Base-by-base conservation (phyloP, 2,329 filamentous ascomycete species). In the Gnomoniopsis sp. region DNA sequence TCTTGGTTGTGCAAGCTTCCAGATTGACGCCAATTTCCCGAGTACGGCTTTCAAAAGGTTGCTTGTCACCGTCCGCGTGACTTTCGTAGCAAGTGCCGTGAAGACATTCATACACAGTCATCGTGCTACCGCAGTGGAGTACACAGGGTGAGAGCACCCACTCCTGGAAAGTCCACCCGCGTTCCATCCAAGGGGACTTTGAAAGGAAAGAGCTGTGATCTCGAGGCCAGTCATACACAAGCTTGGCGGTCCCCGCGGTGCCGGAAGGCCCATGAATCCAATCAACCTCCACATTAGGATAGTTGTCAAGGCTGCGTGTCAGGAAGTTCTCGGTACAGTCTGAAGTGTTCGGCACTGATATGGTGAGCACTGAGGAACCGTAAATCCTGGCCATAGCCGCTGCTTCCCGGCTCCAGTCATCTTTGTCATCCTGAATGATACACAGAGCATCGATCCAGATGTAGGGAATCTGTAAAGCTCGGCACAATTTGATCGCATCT, bases 371-470 rank as follows among this genome's bases (percentile, higher is more conserved):
- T 12, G 53, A 48, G 26, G 36, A 8, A 1, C 34, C 21, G 34
- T 55, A 49, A n/a, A 55, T 49, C 8, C 19, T 1, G 3, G 34
- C 46, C 53, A 43, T 55, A 17, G 26, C 43, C 8, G 43, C 30
- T n/a, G 48, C 23, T 12, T 55, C 53, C 6, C 21, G 21, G 34
- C n/a, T 26, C 46, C 26, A 38, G 33, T 55, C 53, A 15, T 1
- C 1, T 15, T 36, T 17, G 6, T 55, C 53, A 38, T 55, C 53
- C 33, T 55, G 53, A n/a, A 55, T 44, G 7, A 55, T 55, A 38
- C 53, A 49, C 41, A 55, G 33, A 23, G 41, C 47, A 19, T 55
- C 53, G 6, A 49, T 36, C 53, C 53, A 55, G 14, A 55, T 12
- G 11, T 48, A 36, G 8, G 44, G 30, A 12, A 55, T 55, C 1